These are phyloP conservation scores for Amanita brunnescens DNA, from an alignment of 768 basidiomycete species.

Conservation along the genomic window DNA sequence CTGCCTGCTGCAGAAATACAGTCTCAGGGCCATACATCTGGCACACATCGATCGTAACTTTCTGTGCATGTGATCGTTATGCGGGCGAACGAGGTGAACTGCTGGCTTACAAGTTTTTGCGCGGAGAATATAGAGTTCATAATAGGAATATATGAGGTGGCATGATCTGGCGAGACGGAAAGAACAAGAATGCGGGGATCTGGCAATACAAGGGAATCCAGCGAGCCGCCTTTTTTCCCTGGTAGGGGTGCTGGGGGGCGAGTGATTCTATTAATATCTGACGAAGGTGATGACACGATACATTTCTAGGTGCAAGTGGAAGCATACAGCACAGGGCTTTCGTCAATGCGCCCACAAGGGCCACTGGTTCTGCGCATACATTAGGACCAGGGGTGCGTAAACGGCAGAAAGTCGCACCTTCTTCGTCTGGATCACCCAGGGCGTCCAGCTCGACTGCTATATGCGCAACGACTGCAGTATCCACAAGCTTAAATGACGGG, in stretches of 20 bases:
- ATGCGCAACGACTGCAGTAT: conserved; percentile 52
- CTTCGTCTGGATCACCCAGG: conserved; percentile 39
- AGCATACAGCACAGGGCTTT: conserved; percentile 85
- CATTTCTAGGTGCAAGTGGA: conserved; percentile 10
- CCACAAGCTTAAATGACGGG: conserved; percentile 72
- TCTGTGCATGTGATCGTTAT: conserved; percentile 37
- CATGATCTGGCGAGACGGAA: conserved; percentile 86
- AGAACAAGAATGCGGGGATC: conserved; percentile 51
- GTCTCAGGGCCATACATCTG: conserved; percentile 85
- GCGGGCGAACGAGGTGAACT: neutral
- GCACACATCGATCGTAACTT: conserved; percentile 94
- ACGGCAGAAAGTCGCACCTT: conserved; percentile 28
- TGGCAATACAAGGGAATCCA: conserved; percentile 23
- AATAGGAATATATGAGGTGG: conserved; percentile 90
- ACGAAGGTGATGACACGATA: conserved; percentile 1
- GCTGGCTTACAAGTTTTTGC: conserved; percentile 75
- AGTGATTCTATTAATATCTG: conserved; percentile 34
- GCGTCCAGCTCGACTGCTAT: conserved; percentile 56
- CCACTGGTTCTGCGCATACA: conserved; percentile 39
- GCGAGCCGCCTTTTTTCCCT: conserved; percentile 19
- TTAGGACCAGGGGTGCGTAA: conserved; percentile 11
- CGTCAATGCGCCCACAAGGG: conserved; percentile 81
- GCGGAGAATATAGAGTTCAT: conserved; percentile 99
- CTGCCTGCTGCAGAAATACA: conserved; percentile 95
- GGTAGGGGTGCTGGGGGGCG: conserved; percentile 21